Percentiles rank a stretch among this genome's conserved stretches.
Evolutionary conservation across 1,139 yeast genomes (phyloP).

Genomic region (Magnusiomyces fungicola): DNA sequence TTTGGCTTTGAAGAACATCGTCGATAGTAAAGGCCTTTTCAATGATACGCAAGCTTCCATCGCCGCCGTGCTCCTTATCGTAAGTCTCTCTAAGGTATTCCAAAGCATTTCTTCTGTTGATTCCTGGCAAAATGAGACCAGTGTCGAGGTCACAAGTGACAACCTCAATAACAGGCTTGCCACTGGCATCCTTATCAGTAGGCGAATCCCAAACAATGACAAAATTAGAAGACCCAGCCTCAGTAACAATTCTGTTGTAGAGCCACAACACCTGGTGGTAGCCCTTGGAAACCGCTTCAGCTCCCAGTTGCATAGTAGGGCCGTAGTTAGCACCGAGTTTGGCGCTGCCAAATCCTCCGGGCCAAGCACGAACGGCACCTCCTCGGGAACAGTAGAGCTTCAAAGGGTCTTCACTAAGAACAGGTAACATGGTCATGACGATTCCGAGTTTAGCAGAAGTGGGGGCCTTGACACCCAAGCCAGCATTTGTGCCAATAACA

Average conservation of each 20-base stretch:
- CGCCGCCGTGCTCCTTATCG: constrained; percentile 23
- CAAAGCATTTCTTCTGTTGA: constrained; percentile 39
- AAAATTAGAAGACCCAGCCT: constrained; percentile 43
- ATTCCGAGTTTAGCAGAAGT: constrained; percentile 36
- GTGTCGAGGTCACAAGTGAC: constrained; percentile 38
- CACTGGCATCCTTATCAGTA: constrained; percentile 34
- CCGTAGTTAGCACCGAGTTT: constrained; percentile 93
- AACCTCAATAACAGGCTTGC: constrained; percentile 35
- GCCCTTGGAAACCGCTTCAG: constrained; percentile 35
- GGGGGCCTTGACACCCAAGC: constrained; percentile 37
- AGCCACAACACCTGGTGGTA: constrained; percentile 42
- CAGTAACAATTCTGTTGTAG: constrained; percentile 37
- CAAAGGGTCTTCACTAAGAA: constrained; percentile 30
- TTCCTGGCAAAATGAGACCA: constrained; percentile 38
- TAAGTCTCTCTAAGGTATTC: constrained; percentile 33
- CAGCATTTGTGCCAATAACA: constrained; percentile 31
- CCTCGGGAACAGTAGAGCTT: constrained; percentile 34
- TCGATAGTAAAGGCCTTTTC: constrained; percentile 37
- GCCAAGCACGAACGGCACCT: constrained; percentile 87
- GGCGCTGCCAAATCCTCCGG: constrained; percentile 94
- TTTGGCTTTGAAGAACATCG: constrained; percentile 35
- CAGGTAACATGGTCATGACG: constrained; percentile 35
- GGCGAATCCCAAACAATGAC: constrained; percentile 32
- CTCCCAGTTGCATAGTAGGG: constrained; percentile 37
- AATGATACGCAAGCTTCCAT: constrained; percentile 24